Percentiles rank a stretch among this genome's conserved stretches.
Conservation (phyloP, 129 eudicot genomes). For the Helianthus tuberosus region DNA sequence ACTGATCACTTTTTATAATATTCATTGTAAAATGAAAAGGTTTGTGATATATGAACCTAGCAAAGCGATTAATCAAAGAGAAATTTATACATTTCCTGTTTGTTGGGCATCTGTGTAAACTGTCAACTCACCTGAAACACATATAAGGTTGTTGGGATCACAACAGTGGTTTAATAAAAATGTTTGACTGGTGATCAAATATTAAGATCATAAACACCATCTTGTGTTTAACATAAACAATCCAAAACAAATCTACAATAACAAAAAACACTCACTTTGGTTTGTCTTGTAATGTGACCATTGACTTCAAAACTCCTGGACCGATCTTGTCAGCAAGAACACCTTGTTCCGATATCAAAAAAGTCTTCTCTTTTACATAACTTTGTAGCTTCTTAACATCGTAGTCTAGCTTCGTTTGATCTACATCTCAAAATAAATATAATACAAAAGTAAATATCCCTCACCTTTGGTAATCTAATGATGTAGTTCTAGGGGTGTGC, state of each 20-base stretch:
- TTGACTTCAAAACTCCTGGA: constrained; percentile 81
- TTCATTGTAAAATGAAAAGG: too few species aligned
- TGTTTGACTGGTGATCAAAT: background rate
- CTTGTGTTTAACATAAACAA: background rate
- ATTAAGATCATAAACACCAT: background rate
- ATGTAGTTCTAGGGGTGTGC: too few species aligned
- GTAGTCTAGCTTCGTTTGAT: constrained; percentile 71
- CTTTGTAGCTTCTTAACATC: constrained; percentile 85
- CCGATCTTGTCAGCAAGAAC: constrained; percentile 86
- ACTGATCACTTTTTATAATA: too few species aligned
- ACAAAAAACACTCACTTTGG: constrained; percentile 47
- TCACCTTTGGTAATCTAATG: background rate
- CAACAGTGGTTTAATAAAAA: background rate
- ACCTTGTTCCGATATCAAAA: constrained; percentile 75
- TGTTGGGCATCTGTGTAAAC: too few species aligned
- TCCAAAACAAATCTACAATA: background rate
- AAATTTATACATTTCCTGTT: too few species aligned
- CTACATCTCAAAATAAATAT: constrained; percentile 38
- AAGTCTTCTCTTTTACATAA: constrained; percentile 78
- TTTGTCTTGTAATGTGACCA: constrained; percentile 74
- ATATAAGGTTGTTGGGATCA: background rate
- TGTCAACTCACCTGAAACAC: too few species aligned
- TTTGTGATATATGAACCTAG: too few species aligned
- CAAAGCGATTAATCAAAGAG: too few species aligned
- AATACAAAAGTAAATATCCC: constrained; percentile 10